These are phyloP conservation scores for Lonicera japonica DNA, from an alignment of 129 eudicot species.

Conservation along the genomic window DNA sequence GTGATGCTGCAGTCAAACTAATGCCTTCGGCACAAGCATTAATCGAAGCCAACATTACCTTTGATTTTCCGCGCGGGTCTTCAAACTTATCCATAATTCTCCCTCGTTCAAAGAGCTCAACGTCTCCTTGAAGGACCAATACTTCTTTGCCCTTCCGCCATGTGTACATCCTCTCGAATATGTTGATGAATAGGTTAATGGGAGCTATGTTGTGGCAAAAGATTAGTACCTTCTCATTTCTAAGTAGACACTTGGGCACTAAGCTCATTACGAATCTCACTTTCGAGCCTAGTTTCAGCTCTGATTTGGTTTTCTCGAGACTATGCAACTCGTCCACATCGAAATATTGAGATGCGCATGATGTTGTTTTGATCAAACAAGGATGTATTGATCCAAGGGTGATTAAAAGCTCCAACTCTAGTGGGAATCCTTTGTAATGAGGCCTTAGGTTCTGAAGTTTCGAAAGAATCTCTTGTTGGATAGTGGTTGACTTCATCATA, in stretches of 20 bases:
- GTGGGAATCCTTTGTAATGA: slow-evolving; percentile 71
- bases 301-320: slow-evolving; percentile 59
- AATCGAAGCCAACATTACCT: slow-evolving; percentile 87
- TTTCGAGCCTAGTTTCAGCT: slow-evolving; percentile 77
- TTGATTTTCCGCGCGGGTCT: slow-evolving; percentile 81
- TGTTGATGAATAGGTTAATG: slow-evolving; percentile 68
- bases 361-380: slow-evolving; percentile 82
- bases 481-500: slow-evolving; percentile 86
- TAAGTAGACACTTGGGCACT: slow-evolving; percentile 69
- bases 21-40: slow-evolving; percentile 96
- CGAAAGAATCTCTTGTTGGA: slow-evolving; percentile 68
- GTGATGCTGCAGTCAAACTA: slow-evolving; percentile 86
- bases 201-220: slow-evolving; percentile 99
- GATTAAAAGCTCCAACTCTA: slow-evolving; percentile 83
- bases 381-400: slow-evolving; percentile 97
- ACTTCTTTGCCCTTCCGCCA: slow-evolving; percentile 86
- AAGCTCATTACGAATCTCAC: slow-evolving; percentile 82
- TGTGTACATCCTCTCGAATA: slow-evolving; percentile 65
- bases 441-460: slow-evolving; percentile 81
- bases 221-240: slow-evolving; percentile 79
- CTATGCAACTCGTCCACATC: slow-evolving; percentile 43
- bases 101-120: slow-evolving; percentile 92
- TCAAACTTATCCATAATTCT: slow-evolving; percentile 91
- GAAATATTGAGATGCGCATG: slow-evolving; percentile 72
- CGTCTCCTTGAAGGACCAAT: slow-evolving; percentile 84